Evolutionary conservation across 345 rosid genomes (phyloP).

Genomic region (Lagerstroemia speciosa): DNA sequence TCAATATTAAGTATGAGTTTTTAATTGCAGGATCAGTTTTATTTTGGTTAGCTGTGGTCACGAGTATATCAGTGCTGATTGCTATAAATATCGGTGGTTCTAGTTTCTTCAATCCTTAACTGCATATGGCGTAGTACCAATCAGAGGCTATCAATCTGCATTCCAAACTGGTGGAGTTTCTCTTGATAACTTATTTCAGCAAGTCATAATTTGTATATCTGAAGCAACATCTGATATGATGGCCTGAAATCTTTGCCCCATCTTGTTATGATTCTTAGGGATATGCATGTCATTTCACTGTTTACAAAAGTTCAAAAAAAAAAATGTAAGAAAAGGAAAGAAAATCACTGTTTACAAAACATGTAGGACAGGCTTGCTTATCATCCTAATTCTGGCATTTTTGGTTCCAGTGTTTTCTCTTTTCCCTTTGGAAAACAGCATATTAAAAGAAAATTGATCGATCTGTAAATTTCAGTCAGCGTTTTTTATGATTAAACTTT

Average conservation of each 20-base stretch:
- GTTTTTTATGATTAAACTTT: neutral
- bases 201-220: neutral
- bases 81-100: conserved; percentile 66
- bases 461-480: neutral
- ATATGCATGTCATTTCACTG: neutral
- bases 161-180: neutral
- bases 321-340: no score
- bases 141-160: neutral
- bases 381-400: neutral
- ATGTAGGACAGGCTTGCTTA: no score
- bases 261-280: neutral
- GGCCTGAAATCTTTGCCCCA: neutral
- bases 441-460: neutral
- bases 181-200: neutral
- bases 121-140: neutral
- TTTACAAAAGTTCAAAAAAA: neutral
- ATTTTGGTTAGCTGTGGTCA: conserved; percentile 62
- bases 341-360: neutral
- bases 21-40: conserved; percentile 56
- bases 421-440: neutral
- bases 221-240: neutral
- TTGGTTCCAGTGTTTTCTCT: neutral
- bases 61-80: conserved; percentile 58
- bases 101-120: conserved; percentile 84
- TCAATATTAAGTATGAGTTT: neutral